These are phyloP conservation scores for Aureobasidium pullulans DNA, from an alignment of 2,329 filamentous ascomycete genomes.

Conservation along the genomic window DNA sequence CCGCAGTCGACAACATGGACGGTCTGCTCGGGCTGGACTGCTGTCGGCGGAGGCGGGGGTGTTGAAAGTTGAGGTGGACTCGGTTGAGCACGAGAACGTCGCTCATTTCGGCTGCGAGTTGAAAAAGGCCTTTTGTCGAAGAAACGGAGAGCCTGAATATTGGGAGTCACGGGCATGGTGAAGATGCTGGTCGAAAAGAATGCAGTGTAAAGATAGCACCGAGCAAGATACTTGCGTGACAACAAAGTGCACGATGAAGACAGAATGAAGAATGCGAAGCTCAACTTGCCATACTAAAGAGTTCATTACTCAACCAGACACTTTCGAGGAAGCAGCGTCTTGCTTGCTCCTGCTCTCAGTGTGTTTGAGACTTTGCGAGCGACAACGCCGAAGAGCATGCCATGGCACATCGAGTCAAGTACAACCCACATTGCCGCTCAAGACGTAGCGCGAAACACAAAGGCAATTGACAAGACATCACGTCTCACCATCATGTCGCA, in stretches of 20 bases:
- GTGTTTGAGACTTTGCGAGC: not conserved
- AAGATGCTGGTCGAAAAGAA: slow-evolving; percentile 6
- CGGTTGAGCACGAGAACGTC: not conserved
- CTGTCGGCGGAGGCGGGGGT: not conserved
- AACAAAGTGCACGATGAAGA: not conserved
- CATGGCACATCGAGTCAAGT: not conserved
- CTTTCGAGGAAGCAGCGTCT: not conserved
- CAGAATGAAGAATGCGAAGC: not conserved
- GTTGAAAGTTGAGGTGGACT: not conserved
- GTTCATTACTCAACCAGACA: not conserved
- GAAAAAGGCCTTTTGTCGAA: not conserved
- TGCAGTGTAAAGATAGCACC: slow-evolving; percentile 4
- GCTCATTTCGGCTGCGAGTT: not conserved
- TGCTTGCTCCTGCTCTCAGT: not conserved
- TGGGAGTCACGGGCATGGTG: not conserved
- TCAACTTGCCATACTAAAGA: not conserved
- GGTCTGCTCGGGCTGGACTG: not conserved
- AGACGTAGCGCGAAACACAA: not conserved
- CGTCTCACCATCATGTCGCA: not conserved
- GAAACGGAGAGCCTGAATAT: not conserved
- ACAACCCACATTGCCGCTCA: not conserved
- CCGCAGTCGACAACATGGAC: not conserved
- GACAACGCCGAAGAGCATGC: not conserved
- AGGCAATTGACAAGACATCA: not conserved
- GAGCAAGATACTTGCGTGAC: not conserved